Evolutionary conservation across 1,284 basidiomycete genomes (phyloP).

Genomic region (Fomitopsis schrenkii): DNA sequence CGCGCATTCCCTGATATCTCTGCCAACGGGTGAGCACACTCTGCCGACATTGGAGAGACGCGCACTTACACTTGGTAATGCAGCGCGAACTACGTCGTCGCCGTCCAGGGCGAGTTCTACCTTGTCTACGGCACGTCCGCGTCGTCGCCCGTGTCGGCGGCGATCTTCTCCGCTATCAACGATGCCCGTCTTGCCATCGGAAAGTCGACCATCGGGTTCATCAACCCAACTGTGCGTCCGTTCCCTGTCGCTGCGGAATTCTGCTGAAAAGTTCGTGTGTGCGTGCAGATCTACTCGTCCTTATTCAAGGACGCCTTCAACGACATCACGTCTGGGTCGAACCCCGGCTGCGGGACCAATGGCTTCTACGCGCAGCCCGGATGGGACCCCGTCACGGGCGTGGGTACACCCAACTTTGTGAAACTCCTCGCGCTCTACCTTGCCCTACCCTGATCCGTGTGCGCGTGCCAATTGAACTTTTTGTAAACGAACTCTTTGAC

Average conservation of each 20-base stretch:
- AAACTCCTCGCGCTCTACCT: background rate
- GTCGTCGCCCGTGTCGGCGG: conserved; percentile 23
- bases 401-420: background rate
- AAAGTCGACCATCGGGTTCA: conserved; percentile 45
- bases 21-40: conserved; percentile 8
- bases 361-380: conserved; percentile 30
- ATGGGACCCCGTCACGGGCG: conserved; percentile 31
- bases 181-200: conserved; percentile 46
- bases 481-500: background rate
- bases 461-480: background rate
- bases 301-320: conserved; percentile 25
- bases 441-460: background rate
- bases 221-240: conserved; percentile 38
- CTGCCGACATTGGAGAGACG: background rate
- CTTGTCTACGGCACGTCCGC: conserved; percentile 42
- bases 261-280: background rate
- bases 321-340: conserved; percentile 40
- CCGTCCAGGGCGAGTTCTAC: conserved; percentile 26
- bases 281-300: conserved; percentile 25
- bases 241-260: background rate
- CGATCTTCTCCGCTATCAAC: conserved; percentile 53
- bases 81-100: conserved; percentile 11
- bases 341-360: conserved; percentile 33
- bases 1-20: conserved; percentile 25
- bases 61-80: background rate